Percentiles rank a stretch among this genome's conserved stretches.
phyloP scores from a whole-genome alignment of 2,329 filamentous ascomycete species.

The Phaeosphaeriaceae sp. region DNA sequence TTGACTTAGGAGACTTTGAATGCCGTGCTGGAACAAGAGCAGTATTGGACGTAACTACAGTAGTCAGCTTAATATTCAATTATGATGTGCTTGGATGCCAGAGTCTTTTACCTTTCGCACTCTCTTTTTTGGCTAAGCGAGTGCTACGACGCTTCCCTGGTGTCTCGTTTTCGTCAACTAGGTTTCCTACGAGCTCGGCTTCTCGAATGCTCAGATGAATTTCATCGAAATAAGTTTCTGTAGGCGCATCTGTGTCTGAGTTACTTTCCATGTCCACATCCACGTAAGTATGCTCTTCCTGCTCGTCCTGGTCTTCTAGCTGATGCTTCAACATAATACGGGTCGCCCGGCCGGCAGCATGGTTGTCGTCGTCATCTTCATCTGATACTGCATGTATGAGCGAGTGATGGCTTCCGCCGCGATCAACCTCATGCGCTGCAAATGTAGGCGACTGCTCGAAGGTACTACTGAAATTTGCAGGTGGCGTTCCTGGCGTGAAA shows the following conservation, averaged over 20 bases:
- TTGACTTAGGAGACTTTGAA: neutral
- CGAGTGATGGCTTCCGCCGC: too few species aligned
- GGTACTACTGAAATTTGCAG: neutral
- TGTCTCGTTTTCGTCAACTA: neutral
- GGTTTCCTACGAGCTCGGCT: neutral
- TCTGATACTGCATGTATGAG: too few species aligned
- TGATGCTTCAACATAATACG: too few species aligned
- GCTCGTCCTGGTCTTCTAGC: neutral
- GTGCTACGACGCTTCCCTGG: constrained; percentile 1
- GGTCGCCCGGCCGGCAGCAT: neutral
- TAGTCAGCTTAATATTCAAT: neutral
- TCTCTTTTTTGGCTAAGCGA: neutral
- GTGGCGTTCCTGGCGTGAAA: constrained; percentile 3
- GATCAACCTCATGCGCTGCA: too few species aligned
- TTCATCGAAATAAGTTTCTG: neutral
- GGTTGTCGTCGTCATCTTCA: neutral
- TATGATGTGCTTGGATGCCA: neutral
- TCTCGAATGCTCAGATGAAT: constrained; percentile 1
- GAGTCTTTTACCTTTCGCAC: neutral
- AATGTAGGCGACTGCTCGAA: neutral
- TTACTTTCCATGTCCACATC: neutral
- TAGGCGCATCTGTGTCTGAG: neutral
- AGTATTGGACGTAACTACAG: neutral
- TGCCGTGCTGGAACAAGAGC: neutral
- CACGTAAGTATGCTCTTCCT: too few species aligned